These are phyloP conservation scores for Boletellus deceptivus DNA, from an alignment of 1,284 basidiomycete genomes.

Conservation along the genomic window DNA sequence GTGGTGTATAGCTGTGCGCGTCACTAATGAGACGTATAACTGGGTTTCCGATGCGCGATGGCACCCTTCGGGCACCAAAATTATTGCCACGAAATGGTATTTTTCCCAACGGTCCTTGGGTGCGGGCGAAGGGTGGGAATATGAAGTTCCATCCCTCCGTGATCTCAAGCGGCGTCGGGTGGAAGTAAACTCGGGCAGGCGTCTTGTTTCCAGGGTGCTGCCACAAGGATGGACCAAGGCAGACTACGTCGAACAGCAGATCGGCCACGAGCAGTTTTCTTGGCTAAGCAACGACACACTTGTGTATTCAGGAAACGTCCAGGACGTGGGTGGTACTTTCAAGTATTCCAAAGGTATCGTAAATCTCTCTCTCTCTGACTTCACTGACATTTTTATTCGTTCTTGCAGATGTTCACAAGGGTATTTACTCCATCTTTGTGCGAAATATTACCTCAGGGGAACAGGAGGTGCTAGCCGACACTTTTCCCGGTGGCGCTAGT, in stretches of 20 bases:
- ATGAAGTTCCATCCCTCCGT: constrained; percentile 41
- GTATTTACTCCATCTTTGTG: constrained; percentile 68
- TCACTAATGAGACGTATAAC: constrained; percentile 73
- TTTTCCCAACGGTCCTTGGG: constrained; percentile 58
- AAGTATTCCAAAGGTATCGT: constrained; percentile 60
- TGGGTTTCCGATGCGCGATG: constrained; percentile 67
- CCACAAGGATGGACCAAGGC: constrained; percentile 58
- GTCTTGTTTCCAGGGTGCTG: constrained; percentile 53
- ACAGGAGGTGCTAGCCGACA: constrained; percentile 51
- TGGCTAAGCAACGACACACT: constrained; percentile 57
- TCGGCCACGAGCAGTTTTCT: constrained; percentile 68
- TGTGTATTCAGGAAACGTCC: constrained; percentile 64
- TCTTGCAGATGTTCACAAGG: constrained; percentile 57
- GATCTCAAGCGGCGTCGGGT: constrained; percentile 31
- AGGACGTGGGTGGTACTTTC: constrained; percentile 50
- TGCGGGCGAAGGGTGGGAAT: constrained; percentile 73
- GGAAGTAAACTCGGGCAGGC: constrained; percentile 48
- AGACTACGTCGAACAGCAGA: constrained; percentile 63
- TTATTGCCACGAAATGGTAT: constrained; percentile 77
- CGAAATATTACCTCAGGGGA: constrained; percentile 56
- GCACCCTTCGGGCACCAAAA: constrained; percentile 57
- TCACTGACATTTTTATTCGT: background rate
- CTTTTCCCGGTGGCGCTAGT: constrained; percentile 65
- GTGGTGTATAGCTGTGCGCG: constrained; percentile 46
- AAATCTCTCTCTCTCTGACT: background rate